Conservation (phyloP, 208 protist genomes). For the Leishmania arabica region DNA sequence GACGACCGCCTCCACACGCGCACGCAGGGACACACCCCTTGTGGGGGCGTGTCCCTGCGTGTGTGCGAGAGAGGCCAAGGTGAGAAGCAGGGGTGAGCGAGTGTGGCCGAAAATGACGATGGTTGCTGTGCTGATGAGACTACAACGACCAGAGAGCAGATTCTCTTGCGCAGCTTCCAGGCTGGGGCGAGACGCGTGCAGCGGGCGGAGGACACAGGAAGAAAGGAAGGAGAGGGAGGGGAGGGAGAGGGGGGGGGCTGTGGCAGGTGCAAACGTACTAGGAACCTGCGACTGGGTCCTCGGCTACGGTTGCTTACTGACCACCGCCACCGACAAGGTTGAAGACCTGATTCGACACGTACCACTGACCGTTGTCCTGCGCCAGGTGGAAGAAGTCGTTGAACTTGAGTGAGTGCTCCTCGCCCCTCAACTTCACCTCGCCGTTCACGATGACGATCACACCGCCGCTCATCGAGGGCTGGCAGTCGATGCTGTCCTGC, state of each 20-base stretch:
- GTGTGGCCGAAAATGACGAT: neutral
- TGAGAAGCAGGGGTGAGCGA: neutral
- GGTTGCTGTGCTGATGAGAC: neutral
- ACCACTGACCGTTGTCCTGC: conserved; percentile 78
- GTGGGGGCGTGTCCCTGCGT: neutral
- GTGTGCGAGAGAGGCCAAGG: neutral
- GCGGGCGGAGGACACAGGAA: neutral
- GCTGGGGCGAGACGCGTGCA: neutral
- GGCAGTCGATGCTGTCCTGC: conserved; percentile 80
- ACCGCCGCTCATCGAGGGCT: conserved; percentile 73
- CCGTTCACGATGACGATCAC: conserved; percentile 85
- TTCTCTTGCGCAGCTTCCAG: neutral
- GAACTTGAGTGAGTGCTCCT: conserved; percentile 85
- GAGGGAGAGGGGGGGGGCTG: neutral
- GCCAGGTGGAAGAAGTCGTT: conserved; percentile 89
- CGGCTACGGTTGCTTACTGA: conserved; percentile 30
- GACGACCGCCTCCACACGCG: neutral
- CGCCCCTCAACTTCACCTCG: conserved; percentile 81
- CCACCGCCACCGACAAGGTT: conserved; percentile 86
- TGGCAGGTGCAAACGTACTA: neutral
- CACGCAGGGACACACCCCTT: neutral
- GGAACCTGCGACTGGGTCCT: neutral
- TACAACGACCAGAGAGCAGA: neutral
- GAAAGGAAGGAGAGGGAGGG: neutral
- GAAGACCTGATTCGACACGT: conserved; percentile 90